Conservation (phyloP, 306 rosid species). For the Prinsepia uniflora region DNA sequence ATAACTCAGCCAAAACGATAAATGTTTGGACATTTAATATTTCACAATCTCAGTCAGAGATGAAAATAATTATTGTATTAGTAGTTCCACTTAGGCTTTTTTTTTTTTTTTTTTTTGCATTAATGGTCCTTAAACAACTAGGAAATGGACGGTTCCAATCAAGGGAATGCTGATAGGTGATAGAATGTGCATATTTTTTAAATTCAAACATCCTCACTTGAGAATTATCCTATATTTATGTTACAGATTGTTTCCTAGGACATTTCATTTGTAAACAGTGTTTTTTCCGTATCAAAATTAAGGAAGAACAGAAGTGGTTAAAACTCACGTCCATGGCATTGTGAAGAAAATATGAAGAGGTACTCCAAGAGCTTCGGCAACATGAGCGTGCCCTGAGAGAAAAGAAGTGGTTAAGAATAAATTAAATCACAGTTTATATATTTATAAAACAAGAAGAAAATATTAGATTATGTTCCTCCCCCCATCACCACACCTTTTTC, state of each 20-base stretch:
- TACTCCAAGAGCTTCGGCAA: conserved; percentile 94
- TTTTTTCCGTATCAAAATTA: neutral
- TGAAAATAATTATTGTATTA: no score
- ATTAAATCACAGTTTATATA: neutral
- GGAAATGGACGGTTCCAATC: neutral
- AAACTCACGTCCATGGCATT: conserved; percentile 99
- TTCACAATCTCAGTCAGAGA: no score
- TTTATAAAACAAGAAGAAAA: neutral
- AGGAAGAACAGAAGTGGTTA: conserved; percentile 6
- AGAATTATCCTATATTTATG: neutral
- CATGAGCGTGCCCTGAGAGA: conserved; percentile 78
- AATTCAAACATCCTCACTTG: neutral
- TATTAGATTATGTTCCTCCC: neutral
- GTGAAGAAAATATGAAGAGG: conserved; percentile 99
- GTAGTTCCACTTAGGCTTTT: no score
- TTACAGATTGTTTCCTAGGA: neutral
- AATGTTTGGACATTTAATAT: neutral
- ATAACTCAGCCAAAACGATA: neutral
- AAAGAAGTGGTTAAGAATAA: neutral
- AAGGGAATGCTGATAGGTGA: no score
- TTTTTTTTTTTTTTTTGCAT: no score
- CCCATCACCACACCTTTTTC: neutral
- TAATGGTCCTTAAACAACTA: neutral
- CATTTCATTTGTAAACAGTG: neutral
- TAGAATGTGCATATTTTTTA: no score